A percentile compares a stretch with the other conserved stretches of the same genome.
phyloP scores from a whole-genome alignment of 352 stramenopile species.

The Phytophthora brassicae region DNA sequence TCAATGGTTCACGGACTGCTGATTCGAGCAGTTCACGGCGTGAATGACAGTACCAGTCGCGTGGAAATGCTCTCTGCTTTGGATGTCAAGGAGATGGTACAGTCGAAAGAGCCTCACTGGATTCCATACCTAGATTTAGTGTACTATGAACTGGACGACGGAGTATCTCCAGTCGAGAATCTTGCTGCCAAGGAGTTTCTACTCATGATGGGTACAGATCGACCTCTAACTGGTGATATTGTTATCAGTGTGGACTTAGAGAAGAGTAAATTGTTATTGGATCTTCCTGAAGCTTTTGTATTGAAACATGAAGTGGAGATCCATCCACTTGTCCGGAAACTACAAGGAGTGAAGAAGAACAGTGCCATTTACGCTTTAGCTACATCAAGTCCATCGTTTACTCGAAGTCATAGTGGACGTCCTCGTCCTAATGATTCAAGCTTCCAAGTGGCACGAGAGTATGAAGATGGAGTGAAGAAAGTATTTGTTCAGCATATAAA shows the following conservation, averaged over 20 bases:
- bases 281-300: conserved; percentile 76
- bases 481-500: conserved; percentile 59
- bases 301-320: conserved; percentile 63
- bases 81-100: conserved; percentile 56
- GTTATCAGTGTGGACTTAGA: conserved; percentile 64
- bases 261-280: conserved; percentile 46
- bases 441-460: conserved; percentile 37
- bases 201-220: conserved; percentile 13
- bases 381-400: conserved; percentile 18
- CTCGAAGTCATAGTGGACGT: conserved; percentile 18
- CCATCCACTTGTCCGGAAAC: conserved; percentile 53
- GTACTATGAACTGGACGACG: conserved; percentile 51
- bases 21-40: conserved; percentile 33
- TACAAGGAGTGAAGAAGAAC: conserved; percentile 66
- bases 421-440: conserved; percentile 26
- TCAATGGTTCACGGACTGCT: conserved; percentile 60
- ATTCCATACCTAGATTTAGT: conserved; percentile 66
- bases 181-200: conserved; percentile 50
- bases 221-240: conserved; percentile 47
- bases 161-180: conserved; percentile 38
- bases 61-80: conserved; percentile 52
- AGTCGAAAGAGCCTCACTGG: conserved; percentile 41
- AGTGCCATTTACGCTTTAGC: conserved; percentile 32
- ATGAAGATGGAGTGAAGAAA: conserved; percentile 55
- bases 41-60: conserved; percentile 12